Evolutionary conservation across 768 basidiomycete genomes (phyloP), one percentile per base, ranked within the genome.

Genomic region (Leccinum subgranulosum): DNA sequence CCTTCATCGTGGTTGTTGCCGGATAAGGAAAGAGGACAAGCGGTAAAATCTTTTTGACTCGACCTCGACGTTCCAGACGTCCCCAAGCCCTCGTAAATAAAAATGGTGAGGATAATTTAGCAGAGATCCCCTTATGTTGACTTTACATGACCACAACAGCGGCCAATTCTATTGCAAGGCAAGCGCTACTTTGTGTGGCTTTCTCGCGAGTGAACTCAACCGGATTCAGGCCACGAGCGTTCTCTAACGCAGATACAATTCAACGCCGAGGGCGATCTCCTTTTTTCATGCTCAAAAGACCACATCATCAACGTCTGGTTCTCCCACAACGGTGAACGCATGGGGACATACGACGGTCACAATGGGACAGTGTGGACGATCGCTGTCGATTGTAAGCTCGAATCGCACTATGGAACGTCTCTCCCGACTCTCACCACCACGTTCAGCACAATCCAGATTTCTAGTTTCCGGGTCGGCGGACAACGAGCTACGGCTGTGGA

Each of bases 291-390:
- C 69, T 94, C 93, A 65, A 99, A 99, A 81, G 97, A 99, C 73
- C 83, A 89, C 66, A 73, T 92, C 64, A 91, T 98, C 73, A 98
- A 97, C 70, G 94, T 93, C 51, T 98, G 96, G 96, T 97, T 83
- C 73, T 88, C 94, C 12, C 92, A 96, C 67, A 99, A 99, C 66
- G 97, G 97, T 51, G 97, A 98, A 79, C 82, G 97, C 57, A 75
- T 99, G 66, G 97, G 97, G 34, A 99, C 97, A 57, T 98, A 97
- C 69, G 86, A 92, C 48, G 97, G 94, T 41, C 87, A 97, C 74
- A 99, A 98, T 67, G 97, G 97, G 55, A 81, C 91, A 0, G 90
- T 99, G 27, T 98, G 97, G 97, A 95, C 94, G 52, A 84, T 95
- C 63, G 94, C 96, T 74, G 85, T 93, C 53, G 97, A 99, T 79